Conservation (phyloP, 1,284 basidiomycete genomes). For the Tilletiaria anomala region DNA sequence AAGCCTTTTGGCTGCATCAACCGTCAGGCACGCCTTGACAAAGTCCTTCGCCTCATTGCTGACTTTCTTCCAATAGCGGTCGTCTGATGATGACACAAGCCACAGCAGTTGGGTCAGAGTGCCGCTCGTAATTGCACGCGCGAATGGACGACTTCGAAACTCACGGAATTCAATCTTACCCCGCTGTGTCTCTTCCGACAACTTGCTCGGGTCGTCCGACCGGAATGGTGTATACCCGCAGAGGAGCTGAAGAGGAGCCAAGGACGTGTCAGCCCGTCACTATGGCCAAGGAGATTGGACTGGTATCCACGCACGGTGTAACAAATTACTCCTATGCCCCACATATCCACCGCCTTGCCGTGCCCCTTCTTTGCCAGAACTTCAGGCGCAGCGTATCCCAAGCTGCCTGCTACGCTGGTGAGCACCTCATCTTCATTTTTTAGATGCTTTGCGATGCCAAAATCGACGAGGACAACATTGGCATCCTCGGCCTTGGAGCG, state of each 20-base stretch:
- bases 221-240: slow-evolving; percentile 57
- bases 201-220: slow-evolving; percentile 59
- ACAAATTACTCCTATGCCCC: slow-evolving; percentile 85
- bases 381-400: slow-evolving; percentile 81
- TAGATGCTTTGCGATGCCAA: slow-evolving; percentile 54
- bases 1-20: slow-evolving; percentile 58
- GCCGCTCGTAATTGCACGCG: background rate
- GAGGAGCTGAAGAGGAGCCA: slow-evolving; percentile 6
- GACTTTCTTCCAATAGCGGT: slow-evolving; percentile 84
- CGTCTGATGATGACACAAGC: slow-evolving; percentile 32
- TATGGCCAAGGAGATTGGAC: no score
- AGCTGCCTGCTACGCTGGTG: slow-evolving; percentile 67
- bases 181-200: slow-evolving; percentile 65
- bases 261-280: background rate
- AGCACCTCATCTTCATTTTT: slow-evolving; percentile 63
- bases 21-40: slow-evolving; percentile 57
- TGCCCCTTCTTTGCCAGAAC: slow-evolving; percentile 70
- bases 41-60: slow-evolving; percentile 66
- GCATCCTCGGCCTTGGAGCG: slow-evolving; percentile 54
- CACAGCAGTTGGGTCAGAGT: background rate
- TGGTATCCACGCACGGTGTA: slow-evolving; percentile 45
- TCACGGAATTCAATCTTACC: slow-evolving; percentile 62
- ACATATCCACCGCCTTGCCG: slow-evolving; percentile 80
- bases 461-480: slow-evolving; percentile 50
- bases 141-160: background rate